Evolutionary conservation across 352 stramenopile genomes (phyloP).

Genomic region (Phytophthora idaei): DNA sequence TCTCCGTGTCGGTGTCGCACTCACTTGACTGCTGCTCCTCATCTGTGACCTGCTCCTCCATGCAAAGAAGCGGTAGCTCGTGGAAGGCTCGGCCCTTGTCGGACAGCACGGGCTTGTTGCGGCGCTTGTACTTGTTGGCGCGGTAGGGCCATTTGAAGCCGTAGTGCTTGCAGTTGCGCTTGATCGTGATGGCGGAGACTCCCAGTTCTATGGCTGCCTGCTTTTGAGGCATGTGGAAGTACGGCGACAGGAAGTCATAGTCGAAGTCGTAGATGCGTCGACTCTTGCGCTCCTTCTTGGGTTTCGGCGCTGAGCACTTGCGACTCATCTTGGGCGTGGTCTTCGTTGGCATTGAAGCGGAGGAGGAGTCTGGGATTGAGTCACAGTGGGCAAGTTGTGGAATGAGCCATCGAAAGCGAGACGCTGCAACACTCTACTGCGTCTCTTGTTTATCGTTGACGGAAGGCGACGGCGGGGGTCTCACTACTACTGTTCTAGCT

Average conservation of each 20-base stretch:
- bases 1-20: conserved; percentile 18
- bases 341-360: not conserved
- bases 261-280: conserved; percentile 21
- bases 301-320: conserved; percentile 14
- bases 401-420: conserved; percentile 40
- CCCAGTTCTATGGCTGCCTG: not conserved
- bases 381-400: conserved; percentile 31
- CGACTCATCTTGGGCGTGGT: conserved; percentile 10
- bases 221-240: conserved; percentile 26
- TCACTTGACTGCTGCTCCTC: not conserved
- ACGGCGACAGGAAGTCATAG: conserved; percentile 12
- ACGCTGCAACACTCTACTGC: conserved; percentile 7
- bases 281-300: conserved; percentile 29
- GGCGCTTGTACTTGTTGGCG: conserved; percentile 23
- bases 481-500: conserved; percentile 37
- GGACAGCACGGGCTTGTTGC: conserved; percentile 4
- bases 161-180: conserved; percentile 29
- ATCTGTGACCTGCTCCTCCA: conserved; percentile 2
- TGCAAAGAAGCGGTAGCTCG: conserved; percentile 13
- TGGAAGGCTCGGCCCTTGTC: conserved; percentile 18
- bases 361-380: conserved; percentile 11
- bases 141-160: conserved; percentile 28
- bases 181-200: conserved; percentile 26
- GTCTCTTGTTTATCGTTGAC: conserved; percentile 29
- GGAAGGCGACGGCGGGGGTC: conserved; percentile 21